Base-by-base conservation (phyloP, 805 yeast genomes). In the Debaryomyces prosopidis region DNA sequence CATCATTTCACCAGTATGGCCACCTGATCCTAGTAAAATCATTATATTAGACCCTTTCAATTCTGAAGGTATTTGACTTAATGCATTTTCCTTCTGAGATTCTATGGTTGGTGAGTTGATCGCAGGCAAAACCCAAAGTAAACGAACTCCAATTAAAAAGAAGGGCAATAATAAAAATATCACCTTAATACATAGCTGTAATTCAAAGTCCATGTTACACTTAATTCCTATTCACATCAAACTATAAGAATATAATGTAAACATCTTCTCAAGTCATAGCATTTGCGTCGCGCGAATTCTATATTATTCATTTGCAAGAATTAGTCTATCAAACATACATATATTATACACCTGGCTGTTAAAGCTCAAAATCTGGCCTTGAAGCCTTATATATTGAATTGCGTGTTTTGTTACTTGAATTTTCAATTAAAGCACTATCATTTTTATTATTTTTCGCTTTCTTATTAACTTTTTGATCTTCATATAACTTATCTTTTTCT, bases 1-100 rank as follows among this genome's bases (percentile, higher is more conserved):
- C n/a, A 91, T 62, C 95, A 92, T 89, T 63, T 92, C 97, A 1
- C 97, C 97, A 0, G 97, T 90, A 58, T 90, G 98, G 2, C 97
- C 98, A 0, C 99, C 99, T 0, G 97, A 89, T 0, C 98, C 98
- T 9, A 92, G 66, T n/a, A 89, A 73, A 0, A 87, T 69, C 77
- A 87, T 75, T 18, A 80, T 47, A 36, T 63, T 65, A 3, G 57
- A 44, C 2, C 64, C 64, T 26, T 42, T 27, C 9, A 34, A 12
- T 10, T 35, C 42, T 10, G 36, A 7, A 3, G 53, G 49, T 3
- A 53, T 39, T 3, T 35, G 44, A 1, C 34, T 9, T 19, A 33
- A 26, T n/a, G 16, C 23, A 5, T 38, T 34, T 10, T 23, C 26
- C 7, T 20, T 30, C 9, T 36, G 15, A 14, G 16, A 14, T 37